Conservation (phyloP, 2,329 filamentous ascomycete genomes). For the Fusarium temperatum region DNA sequence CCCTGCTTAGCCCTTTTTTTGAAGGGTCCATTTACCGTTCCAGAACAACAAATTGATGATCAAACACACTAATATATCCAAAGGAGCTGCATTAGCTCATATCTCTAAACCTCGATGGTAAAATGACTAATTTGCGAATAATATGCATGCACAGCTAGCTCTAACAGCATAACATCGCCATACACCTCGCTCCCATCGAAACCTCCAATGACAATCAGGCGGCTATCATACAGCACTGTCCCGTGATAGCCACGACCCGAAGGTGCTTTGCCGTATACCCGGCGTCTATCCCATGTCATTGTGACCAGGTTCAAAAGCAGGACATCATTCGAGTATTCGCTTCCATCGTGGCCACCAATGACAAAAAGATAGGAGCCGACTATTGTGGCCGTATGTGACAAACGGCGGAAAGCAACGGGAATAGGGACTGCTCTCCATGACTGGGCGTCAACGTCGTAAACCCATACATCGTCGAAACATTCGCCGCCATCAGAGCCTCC, state of each 20-base stretch:
- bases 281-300: conserved; percentile 77
- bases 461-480: conserved; percentile 78
- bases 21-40: conserved; percentile 10
- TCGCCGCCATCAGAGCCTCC: conserved; percentile 76
- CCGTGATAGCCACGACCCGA: conserved; percentile 74
- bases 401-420: conserved; percentile 67
- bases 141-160: conserved; percentile 75
- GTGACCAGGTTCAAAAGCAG: conserved; percentile 75
- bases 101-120: conserved; percentile 69
- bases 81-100: background rate
- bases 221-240: conserved; percentile 71
- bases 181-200: conserved; percentile 76
- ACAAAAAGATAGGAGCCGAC: conserved; percentile 77
- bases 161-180: conserved; percentile 72
- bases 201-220: conserved; percentile 71
- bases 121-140: conserved; percentile 80
- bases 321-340: conserved; percentile 75
- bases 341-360: conserved; percentile 74
- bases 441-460: conserved; percentile 72
- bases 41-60: conserved; percentile 21
- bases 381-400: conserved; percentile 75
- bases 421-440: conserved; percentile 68
- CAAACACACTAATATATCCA: conserved; percentile 21
- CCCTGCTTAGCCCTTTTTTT: conserved; percentile 35
- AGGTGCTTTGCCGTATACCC: conserved; percentile 70